Evolutionary conservation across 768 basidiomycete genomes (phyloP), one percentile per base, ranked within the genome.

Genomic region (Myochromella boudieri): DNA sequence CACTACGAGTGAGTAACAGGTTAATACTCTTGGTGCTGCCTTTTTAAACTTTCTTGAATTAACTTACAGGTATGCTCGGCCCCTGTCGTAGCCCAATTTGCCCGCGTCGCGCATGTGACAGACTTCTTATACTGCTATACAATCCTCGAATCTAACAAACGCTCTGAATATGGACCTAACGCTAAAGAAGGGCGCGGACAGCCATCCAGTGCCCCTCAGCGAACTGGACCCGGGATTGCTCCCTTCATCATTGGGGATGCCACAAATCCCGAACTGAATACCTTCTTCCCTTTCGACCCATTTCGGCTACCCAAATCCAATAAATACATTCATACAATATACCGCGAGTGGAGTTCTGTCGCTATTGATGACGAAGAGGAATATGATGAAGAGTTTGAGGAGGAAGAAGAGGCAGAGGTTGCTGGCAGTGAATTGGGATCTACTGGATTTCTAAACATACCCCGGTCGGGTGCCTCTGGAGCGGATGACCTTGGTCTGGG

Each of bases 241-340:
- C 60, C 54, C 15, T 58, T 56, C 9, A 52, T 65, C 22, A 55
- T 69, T 14, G 68, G 66, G 6, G 68, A 62, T 40, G 67, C 68
- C 38, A 57, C 73, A 49, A 79, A 79, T 41, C 72, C 78, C 7
- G 92, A 95, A 49, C 75, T 98, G 45, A 93, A 92, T 60, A 83
- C 85, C 9, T 98, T 97, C 72, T 99, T 99, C 74, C 97, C 97
- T 0, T 99, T 99, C 62, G 97, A 99, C 65, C 97, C 97, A 2
- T 98, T 92, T 71, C 88, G 85, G 49, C 81, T 99, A 4, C 87
- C 91, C 0, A 77, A 82, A 47, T 93, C 91, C 28, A 73, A 78
- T 24, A 64, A 67, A 17, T 97, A 84, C 59, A 87, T 99, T 44
- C 83, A 91, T 43, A 75, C 73, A 7, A 79, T 97, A 21, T 99